Evolutionary conservation across 2,329 filamentous ascomycete species (phyloP).

Genomic region (Cytospora schulzeri): DNA sequence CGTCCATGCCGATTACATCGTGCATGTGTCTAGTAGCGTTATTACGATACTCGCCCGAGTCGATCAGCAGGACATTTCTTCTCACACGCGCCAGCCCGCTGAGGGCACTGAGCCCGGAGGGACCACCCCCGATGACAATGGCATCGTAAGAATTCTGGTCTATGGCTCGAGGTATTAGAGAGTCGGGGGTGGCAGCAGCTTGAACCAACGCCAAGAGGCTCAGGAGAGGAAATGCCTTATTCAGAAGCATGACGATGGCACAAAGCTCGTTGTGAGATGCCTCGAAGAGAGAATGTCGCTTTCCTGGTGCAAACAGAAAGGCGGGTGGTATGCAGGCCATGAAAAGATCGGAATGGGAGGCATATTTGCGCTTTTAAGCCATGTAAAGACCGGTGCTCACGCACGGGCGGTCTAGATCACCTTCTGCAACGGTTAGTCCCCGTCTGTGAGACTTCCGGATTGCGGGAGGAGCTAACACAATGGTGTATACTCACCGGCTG

Average conservation of each 20-base stretch:
- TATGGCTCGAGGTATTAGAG: neutral
- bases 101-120: slow-evolving; percentile 54
- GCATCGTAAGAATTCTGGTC: slow-evolving; percentile 49
- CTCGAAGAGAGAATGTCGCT: neutral
- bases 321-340: neutral
- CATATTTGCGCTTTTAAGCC: neutral
- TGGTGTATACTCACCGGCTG: neutral
- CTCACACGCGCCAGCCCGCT: slow-evolving; percentile 62
- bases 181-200: slow-evolving; percentile 1
- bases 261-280: neutral
- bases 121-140: slow-evolving; percentile 60
- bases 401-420: neutral
- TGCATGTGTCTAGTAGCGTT: slow-evolving; percentile 59
- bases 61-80: slow-evolving; percentile 57
- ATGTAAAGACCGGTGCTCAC: neutral
- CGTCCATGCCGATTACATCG: slow-evolving; percentile 62
- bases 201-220: neutral
- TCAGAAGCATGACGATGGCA: slow-evolving; percentile 2
- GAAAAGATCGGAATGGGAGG: neutral
- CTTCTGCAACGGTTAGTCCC: neutral
- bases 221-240: neutral
- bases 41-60: slow-evolving; percentile 62
- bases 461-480: neutral
- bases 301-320: neutral
- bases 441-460: neutral